A percentile compares a stretch with the other conserved stretches of the same genome.
Conservation (phyloP, 352 stramenopile genomes). For the Phytophthora tubulina region DNA sequence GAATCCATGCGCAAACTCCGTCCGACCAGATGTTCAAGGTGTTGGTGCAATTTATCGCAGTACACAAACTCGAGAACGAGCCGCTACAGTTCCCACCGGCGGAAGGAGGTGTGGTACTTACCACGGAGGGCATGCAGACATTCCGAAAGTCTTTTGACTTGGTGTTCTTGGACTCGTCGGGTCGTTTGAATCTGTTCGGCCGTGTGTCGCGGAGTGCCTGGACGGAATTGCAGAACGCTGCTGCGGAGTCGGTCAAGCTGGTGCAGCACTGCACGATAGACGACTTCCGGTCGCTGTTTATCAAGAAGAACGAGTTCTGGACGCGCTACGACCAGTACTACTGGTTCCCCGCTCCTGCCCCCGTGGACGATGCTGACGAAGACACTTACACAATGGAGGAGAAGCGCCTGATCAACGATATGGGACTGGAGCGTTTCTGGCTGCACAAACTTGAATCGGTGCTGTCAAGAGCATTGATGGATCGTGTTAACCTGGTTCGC, state of each 20-base stretch:
- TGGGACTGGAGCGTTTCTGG: slow-evolving; percentile 81
- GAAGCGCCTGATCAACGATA: slow-evolving; percentile 77
- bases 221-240: slow-evolving; percentile 72
- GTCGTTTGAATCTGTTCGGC: slow-evolving; percentile 79
- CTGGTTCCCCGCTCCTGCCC: slow-evolving; percentile 68
- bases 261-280: slow-evolving; percentile 74
- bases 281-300: slow-evolving; percentile 84
- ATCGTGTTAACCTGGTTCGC: slow-evolving; percentile 75
- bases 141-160: slow-evolving; percentile 78
- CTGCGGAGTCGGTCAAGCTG: slow-evolving; percentile 67
- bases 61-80: slow-evolving; percentile 72
- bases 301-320: slow-evolving; percentile 86
- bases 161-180: slow-evolving; percentile 83
- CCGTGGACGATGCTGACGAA: slow-evolving; percentile 65
- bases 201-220: slow-evolving; percentile 74
- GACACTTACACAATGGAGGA: slow-evolving; percentile 76
- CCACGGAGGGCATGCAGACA: slow-evolving; percentile 68
- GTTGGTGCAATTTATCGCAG: slow-evolving; percentile 81
- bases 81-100: slow-evolving; percentile 71
- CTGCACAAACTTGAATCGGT: slow-evolving; percentile 59
- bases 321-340: slow-evolving; percentile 90
- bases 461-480: slow-evolving; percentile 64
- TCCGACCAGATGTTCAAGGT: slow-evolving; percentile 90
- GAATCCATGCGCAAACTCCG: slow-evolving; percentile 73
- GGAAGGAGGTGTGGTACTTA: slow-evolving; percentile 68